Percentiles rank a stretch among this genome's conserved stretches.
phyloP scores from a whole-genome alignment of 257 asterid species.

The Capsicum baccatum region DNA sequence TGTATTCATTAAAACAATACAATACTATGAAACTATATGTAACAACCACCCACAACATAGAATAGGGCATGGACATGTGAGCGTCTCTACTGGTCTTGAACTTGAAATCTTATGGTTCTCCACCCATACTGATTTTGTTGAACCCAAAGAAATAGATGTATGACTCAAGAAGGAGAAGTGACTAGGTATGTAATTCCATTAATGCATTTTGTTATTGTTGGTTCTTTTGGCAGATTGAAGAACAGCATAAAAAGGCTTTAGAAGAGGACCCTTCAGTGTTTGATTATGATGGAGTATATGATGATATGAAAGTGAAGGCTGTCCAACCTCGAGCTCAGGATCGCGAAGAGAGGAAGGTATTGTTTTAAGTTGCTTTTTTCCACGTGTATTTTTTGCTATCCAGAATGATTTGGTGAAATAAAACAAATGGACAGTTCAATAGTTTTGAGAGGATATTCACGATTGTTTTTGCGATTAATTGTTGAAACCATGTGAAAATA shows the following conservation, averaged over 20 bases:
- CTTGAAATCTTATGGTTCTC: neutral
- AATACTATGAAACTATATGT: no score
- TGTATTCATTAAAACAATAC: no score
- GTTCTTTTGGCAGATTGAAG: slow-evolving; percentile 61
- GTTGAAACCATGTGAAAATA: neutral
- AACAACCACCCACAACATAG: no score
- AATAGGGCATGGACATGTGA: no score
- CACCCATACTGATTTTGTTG: neutral
- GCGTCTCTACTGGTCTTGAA: neutral
- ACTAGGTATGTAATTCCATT: neutral
- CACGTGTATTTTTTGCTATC: neutral
- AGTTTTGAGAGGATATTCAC: neutral
- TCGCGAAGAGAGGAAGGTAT: slow-evolving; percentile 75
- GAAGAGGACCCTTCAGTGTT: slow-evolving; percentile 90
- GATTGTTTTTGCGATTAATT: slow-evolving; percentile 6
- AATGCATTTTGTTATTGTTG: slow-evolving; percentile 15
- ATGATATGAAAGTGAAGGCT: slow-evolving; percentile 81
- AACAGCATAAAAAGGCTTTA: slow-evolving; percentile 87
- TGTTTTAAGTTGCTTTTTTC: slow-evolving; percentile 23
- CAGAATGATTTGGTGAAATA: neutral
- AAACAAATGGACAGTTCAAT: neutral
- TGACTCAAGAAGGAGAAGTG: neutral
- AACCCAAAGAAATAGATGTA: neutral
- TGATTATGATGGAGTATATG: slow-evolving; percentile 93
- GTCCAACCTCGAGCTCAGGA: slow-evolving; percentile 66